A percentile compares a stretch with the other conserved stretches of the same genome.
These are phyloP conservation scores for Plantago coronopus DNA, from an alignment of 305 asterid genomes.

Conservation along the genomic window DNA sequence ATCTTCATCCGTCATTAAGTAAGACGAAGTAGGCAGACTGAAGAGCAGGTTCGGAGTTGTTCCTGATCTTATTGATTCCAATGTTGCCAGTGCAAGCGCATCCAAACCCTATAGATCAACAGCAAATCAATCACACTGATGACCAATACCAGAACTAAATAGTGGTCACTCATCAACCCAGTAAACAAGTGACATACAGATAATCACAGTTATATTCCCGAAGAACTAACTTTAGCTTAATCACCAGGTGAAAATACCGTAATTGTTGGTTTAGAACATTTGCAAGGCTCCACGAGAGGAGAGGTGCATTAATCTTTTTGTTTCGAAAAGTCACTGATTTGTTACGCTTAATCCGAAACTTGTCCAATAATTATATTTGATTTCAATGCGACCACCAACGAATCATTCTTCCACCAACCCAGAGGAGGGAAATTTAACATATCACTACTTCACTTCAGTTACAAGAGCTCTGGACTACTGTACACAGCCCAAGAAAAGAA, in stretches of 20 bases:
- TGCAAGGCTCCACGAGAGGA: slow-evolving; percentile 1
- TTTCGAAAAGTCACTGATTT: neutral
- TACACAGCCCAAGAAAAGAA: too few relatives aligned
- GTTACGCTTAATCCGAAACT: neutral
- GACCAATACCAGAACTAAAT: slow-evolving; percentile 11
- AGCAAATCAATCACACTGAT: neutral
- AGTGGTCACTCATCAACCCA: neutral
- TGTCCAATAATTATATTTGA: neutral
- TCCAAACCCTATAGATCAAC: slow-evolving; percentile 64
- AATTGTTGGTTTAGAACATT: slow-evolving; percentile 2
- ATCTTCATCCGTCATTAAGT: slow-evolving; percentile 78
- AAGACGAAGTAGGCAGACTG: slow-evolving; percentile 38
- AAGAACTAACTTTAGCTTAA: slow-evolving; percentile 11
- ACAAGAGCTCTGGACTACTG: neutral
- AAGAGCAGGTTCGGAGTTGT: slow-evolving; percentile 54
- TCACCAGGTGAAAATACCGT: neutral
- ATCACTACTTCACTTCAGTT: neutral
- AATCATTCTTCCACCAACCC: neutral
- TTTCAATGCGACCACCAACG: neutral
- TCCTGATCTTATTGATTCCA: slow-evolving; percentile 56
- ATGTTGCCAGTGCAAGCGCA: slow-evolving; percentile 79
- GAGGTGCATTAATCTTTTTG: neutral
- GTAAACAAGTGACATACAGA: slow-evolving; percentile 4
- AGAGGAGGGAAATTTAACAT: neutral
- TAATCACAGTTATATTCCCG: slow-evolving; percentile 9